Evolutionary conservation across 495 filamentous ascomycete species (phyloP), one percentile per base, ranked within the genome.

Genomic region (Lophiostoma macrostomum): DNA sequence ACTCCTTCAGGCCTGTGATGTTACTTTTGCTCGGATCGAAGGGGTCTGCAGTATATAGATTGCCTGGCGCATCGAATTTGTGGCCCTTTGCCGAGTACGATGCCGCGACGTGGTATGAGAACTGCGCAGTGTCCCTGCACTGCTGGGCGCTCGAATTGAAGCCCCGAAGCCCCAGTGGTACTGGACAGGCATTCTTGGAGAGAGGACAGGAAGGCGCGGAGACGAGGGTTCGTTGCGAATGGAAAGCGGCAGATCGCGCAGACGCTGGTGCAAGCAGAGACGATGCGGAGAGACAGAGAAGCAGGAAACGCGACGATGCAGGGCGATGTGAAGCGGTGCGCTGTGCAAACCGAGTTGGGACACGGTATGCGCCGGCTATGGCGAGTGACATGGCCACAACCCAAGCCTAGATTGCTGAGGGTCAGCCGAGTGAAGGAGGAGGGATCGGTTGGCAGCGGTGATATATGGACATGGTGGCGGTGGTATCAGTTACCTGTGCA

Each of bases 61-160:
- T 58, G 10, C 42, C 43, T 18, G 61, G 53, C 10, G 87, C 82
- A 53, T 90, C 76, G 69, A 88, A 91, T 22, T 73, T 77, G 38
- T 79, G 77, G 54, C 83, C 79, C 73, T 98, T 98, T 47, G 84
- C 87, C 11, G 88, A 79, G 60, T 84, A 86, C 5, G 84, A 80
- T 16, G 86, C 84, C 13, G 84, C 76, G 14, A 86, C 73, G 55
- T 80, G 74, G 71, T 86, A 89, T 31, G 74, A 74, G 59, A 84
- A 85, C 39, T 64, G 49, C 36, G 54, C 60, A 16, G 46, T 35
- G 38, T 28, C 54, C n/a, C 41, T 39, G 42, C 48, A 54, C 34
- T 20, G 28, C 12, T 47, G 53, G 24, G 50, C 39, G 22, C 47
- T 44, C 13, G 58, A 35, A 51, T 56, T 39, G 40, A 58, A 56